These are phyloP conservation scores for Torulaspora pretoriensis DNA, from an alignment of 1,139 yeast genomes.

Conservation along the genomic window DNA sequence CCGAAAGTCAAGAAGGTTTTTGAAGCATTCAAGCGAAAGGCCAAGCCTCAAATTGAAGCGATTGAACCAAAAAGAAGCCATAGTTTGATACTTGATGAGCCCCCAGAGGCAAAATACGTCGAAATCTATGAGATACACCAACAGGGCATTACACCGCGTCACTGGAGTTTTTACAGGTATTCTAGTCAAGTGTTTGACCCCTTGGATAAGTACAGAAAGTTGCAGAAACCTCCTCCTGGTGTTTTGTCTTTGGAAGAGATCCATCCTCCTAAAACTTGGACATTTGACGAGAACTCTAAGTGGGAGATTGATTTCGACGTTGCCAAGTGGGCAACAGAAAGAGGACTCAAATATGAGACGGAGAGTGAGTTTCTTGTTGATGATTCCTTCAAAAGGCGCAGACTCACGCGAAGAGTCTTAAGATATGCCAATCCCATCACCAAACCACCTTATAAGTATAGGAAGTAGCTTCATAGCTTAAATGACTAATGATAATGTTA, in stretches of 20 bases:
- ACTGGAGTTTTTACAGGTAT: slow-evolving; percentile 56
- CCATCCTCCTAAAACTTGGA: slow-evolving; percentile 71
- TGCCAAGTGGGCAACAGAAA: slow-evolving; percentile 48
- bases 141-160: slow-evolving; percentile 55
- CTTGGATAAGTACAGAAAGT: slow-evolving; percentile 47
- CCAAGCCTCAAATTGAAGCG: slow-evolving; percentile 13
- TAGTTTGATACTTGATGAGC: slow-evolving; percentile 62
- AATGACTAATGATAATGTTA: slow-evolving; percentile 2
- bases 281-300: slow-evolving; percentile 54
- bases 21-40: slow-evolving; percentile 28
- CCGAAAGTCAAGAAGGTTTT: slow-evolving; percentile 48
- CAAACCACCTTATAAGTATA: slow-evolving; percentile 27
- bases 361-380: slow-evolving; percentile 52
- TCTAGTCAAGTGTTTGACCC: slow-evolving; percentile 51
- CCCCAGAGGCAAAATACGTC: slow-evolving; percentile 56
- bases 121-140: slow-evolving; percentile 75
- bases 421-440: slow-evolving; percentile 46
- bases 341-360: slow-evolving; percentile 50
- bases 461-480: slow-evolving; percentile 4
- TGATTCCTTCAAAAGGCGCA: slow-evolving; percentile 53
- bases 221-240: slow-evolving; percentile 67
- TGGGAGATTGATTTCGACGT: slow-evolving; percentile 67
- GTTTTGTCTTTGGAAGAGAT: slow-evolving; percentile 53
- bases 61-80: slow-evolving; percentile 40
- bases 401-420: slow-evolving; percentile 49